Base-by-base conservation (phyloP, 208 protist genomes). In the Leishmania martiniquensis region DNA sequence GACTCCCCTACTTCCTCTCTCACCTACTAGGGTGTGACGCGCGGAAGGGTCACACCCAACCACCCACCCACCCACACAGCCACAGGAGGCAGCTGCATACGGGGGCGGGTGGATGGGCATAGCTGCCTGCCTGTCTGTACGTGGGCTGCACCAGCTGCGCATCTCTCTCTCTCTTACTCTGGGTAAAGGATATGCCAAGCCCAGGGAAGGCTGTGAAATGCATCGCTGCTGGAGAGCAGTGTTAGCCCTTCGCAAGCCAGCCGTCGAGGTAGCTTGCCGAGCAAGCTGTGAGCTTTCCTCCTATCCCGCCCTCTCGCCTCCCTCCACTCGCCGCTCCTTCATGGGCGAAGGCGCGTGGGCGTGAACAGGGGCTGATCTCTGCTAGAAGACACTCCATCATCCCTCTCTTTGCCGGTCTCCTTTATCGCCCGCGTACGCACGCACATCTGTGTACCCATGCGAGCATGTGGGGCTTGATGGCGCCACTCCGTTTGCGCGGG, bases 1-100 rank as follows among this genome's bases (percentile, higher is more conserved):
- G 67, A 83, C 73, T 83, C 79, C 9, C 55, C 79, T 10, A 45
- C 29, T 5, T 75, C 73, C 2, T 83, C 79, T 0, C 68, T 51
- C 25, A 57, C 49, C 44, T 25, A 22, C 12, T 72, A 72, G 47
- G 45, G 9, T 25, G 20, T 62, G 51, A 29, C 45, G 22, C 12
- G 42, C 47, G 29, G 68, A 72, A 42, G 66, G 54, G 70, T 3
- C n/a, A n/a, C n/a, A n/a, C n/a, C n/a, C 52, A n/a, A 25, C 52
- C 22, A 57, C 52, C 22, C 52, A 25, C 15, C 22, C 22, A 57
- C 13, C 52, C 17, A 54, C 37, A 39, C 57, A 71, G 37, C 65
- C 22, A 47, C 42, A 42, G 4, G 29, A 29, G 10, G 10, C 65
- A 69, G 2, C 42, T 17, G 65, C 42, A n/a, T 29, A 69, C 7